These are phyloP conservation scores for Polychaeton citri DNA, from an alignment of 2,329 filamentous ascomycete species.

Conservation along the genomic window DNA sequence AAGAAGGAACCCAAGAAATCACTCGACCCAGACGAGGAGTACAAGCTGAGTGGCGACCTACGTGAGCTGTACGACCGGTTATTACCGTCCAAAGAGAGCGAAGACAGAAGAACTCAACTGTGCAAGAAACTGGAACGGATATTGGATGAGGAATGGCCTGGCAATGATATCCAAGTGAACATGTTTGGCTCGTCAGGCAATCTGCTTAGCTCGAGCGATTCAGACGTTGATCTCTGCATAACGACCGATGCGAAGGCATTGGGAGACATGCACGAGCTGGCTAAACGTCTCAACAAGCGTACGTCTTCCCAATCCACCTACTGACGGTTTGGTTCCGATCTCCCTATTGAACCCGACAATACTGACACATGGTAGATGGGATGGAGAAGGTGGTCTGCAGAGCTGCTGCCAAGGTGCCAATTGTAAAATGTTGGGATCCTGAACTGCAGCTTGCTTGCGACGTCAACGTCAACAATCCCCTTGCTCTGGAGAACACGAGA, in stretches of 20 bases:
- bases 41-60: slow-evolving; percentile 68
- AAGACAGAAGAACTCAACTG: slow-evolving; percentile 59
- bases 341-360: too few relatives aligned
- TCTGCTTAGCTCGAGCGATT: slow-evolving; percentile 84
- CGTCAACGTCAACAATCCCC: slow-evolving; percentile 97
- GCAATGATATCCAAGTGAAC: slow-evolving; percentile 75
- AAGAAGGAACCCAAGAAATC: slow-evolving; percentile 56
- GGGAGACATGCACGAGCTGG: slow-evolving; percentile 81
- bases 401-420: slow-evolving; percentile 87
- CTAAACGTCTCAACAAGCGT: slow-evolving; percentile 75
- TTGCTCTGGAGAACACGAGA: slow-evolving; percentile 87
- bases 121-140: slow-evolving; percentile 80
- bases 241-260: slow-evolving; percentile 79
- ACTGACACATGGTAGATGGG: slow-evolving; percentile 47
- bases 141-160: slow-evolving; percentile 84
- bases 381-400: slow-evolving; percentile 97
- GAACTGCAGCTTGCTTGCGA: slow-evolving; percentile 81
- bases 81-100: slow-evolving; percentile 67
- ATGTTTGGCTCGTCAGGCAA: slow-evolving; percentile 98
- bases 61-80: slow-evolving; percentile 71
- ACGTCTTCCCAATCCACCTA: slow-evolving; percentile 35
- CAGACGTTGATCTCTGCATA: slow-evolving; percentile 97
- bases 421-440: slow-evolving; percentile 98
- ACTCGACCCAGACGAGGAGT: slow-evolving; percentile 59
- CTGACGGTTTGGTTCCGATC: too few relatives aligned